Conservation (phyloP, 192 early-diverging fungal genomes). For the Entomortierella chlamydospora region DNA sequence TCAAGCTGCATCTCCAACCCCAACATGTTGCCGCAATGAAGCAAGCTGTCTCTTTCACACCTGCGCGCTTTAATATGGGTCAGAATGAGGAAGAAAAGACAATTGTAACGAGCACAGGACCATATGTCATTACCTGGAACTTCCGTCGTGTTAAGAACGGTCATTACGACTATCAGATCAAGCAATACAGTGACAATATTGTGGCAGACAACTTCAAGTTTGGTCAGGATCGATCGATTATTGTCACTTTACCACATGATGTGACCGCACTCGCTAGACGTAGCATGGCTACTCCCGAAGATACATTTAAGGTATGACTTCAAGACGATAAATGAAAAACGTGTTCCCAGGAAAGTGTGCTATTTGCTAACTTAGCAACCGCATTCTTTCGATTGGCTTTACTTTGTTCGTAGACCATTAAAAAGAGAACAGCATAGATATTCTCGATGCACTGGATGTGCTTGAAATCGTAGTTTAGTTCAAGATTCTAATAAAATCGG, state of each 20-base stretch:
- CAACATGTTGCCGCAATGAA: conserved; percentile 90
- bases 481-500: too few relatives aligned
- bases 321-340: too few relatives aligned
- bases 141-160: conserved; percentile 84
- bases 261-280: conserved; percentile 33
- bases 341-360: too few relatives aligned
- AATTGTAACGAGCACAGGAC: conserved; percentile 92
- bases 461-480: too few relatives aligned
- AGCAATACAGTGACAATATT: conserved; percentile 83
- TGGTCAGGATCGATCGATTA: conserved; percentile 84
- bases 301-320: conserved; percentile 20
- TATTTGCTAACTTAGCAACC: too few relatives aligned
- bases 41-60: conserved; percentile 74
- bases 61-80: conserved; percentile 90
- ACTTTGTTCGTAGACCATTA: too few relatives aligned
- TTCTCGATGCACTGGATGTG: too few relatives aligned
- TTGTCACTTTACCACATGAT: conserved; percentile 75
- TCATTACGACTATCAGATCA: conserved; percentile 89
- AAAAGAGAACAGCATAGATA: too few relatives aligned
- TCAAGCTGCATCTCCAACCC: conserved; percentile 83
- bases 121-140: conserved; percentile 94
- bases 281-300: conserved; percentile 18
- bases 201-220: conserved; percentile 94
- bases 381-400: too few relatives aligned
- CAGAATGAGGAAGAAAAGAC: conserved; percentile 74